Evolutionary conservation across 1,139 yeast genomes (phyloP), one percentile per base, ranked within the genome.

Genomic region (Debaryomyces singareniensis): DNA sequence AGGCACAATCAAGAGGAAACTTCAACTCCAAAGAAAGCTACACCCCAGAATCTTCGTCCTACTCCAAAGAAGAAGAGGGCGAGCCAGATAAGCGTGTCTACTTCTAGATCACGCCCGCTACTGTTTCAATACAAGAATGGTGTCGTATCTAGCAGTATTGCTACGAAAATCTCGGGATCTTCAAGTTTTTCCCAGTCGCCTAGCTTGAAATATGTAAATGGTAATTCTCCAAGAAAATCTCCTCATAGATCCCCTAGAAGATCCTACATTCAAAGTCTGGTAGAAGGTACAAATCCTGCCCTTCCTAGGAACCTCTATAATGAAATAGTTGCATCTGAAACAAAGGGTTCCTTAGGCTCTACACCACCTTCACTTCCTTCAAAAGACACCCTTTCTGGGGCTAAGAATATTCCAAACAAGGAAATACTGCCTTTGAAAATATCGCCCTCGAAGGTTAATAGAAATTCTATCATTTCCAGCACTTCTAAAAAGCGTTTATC

Each of bases 101-200:
- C 73, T 15, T 60, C 78, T 18, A 69, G 69, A 43, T 68, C 64
- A 44, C 62, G 78, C 38, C 75, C 82, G 2, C 72, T 75, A 3
- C 72, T 78, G 20, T 75, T 74, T 48, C 75, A 71, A 33, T 55
- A 57, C 35, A 53, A 46, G 32, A 51, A 49, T 34, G 47, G 44
- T 4, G 35, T 36, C 6, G 51, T 62, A 37, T 40, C 51, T 13
- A 56, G 65, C 14, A 33, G 39, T 20, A 46, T 52, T 4, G 43
- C 38, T 28, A 53, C 52, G 10, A 45, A 56, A 35, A 35, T 44
- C n/a, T 53, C 61, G 11, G 51, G 55, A 13, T 39, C 62, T 14
- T 58, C 68, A 9, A 55, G 61, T 41, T 60, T 48, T 5, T 56
- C 55, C 20, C 60, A 55, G 33, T 61, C 68, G 13, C 61, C 61